Base-by-base conservation (phyloP, 306 rosid genomes). In the Neltuma alba region DNA sequence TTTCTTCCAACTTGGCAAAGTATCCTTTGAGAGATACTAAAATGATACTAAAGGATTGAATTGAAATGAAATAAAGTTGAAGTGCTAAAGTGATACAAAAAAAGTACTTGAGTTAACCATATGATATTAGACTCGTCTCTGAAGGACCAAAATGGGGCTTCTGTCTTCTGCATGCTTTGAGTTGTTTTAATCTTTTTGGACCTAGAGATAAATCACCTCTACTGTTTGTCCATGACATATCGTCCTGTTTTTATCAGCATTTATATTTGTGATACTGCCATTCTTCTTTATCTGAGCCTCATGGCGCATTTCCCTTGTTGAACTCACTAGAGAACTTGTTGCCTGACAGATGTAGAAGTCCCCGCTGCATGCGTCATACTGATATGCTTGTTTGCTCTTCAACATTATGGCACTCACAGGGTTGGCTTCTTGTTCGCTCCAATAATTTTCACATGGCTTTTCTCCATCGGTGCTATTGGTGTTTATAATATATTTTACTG, bases 361-460 rank as follows among this genome's bases (percentile, higher is more conserved):
- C 98, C 99, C 64, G 87, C 83, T 54, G 85, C 92, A 28, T 92
- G 99, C 87, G n/a, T 88, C 87, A 81, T 95, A 83, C 81, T 95
- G 88, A 89, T 92, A 63, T 70, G 88, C 81, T 84, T 95, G 89
- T 95, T 95, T 82, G 92, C 94, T 33, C 99, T 95, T 84, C 99
- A 95, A 83, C 99, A 92, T 85, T 95, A 82, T 74, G 99, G 99
- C 80, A 95, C 98, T 1, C 99, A 92, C 89, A 85, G 90, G 86
- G 97, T 95, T 9, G 99, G 99, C 62, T 89, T 92, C 87, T 81
- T 95, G 86, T 95, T 92, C 70, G 97, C 99, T 65, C 99, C 98
- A 13, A 80, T 95, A 83, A 97, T 95, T 48, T 78, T 89, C 65
- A 57, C 80, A 18, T 95, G 99, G 99, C 99, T 95, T 52, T 63